Base-by-base conservation (phyloP, 192 early-diverging fungal species). In the Backusella psychrophila region DNA sequence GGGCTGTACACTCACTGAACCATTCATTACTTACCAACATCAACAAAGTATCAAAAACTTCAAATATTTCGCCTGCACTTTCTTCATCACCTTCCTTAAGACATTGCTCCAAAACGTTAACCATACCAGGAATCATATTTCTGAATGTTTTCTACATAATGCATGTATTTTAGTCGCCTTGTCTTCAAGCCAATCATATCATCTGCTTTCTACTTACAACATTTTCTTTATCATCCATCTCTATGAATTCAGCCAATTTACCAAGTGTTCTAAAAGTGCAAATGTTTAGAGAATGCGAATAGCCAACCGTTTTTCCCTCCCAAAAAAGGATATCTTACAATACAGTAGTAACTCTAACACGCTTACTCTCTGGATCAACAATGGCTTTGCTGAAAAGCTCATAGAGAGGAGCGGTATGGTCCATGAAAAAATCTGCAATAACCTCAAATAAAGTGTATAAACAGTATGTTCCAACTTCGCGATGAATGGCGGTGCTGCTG, bases 391-490 rank as follows among this genome's bases (percentile, higher is more conserved):
- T 75, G 80, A 98, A 95, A 26, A 97, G 84, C 14, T 91, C 82
- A 81, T 96, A 90, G 44, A 96, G 80, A 46, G 94, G 85, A 66
- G 82, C 81, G 69, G 93, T 73, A 36, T 91, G 88, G 49, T 88
- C 81, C 21, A 85, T 69, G 66, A 93, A 88, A 12, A 83, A 82
- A 71, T 96, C 95, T 17, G 92, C 87, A 72, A 94, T 91, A 1
- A 91, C 91, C 72, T 98, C 96, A 80, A 96, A 96, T 71, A 98
- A 85, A 53, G 94, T 88, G 79, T 93, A 94, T 44, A 98, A 83
- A 17, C 94, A 92, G 71, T 92, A 97, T 11, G 95, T 87, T 38
- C 95, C 96, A 63, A 97, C 91, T 81, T 94, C 94, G 21, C 95
- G 93, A 71, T 97, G 94, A 63, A 85, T 85, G 6, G 91, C 85